Evolutionary conservation across 1,284 basidiomycete species (phyloP).

Genomic region (Microbotryomycetes sp.): DNA sequence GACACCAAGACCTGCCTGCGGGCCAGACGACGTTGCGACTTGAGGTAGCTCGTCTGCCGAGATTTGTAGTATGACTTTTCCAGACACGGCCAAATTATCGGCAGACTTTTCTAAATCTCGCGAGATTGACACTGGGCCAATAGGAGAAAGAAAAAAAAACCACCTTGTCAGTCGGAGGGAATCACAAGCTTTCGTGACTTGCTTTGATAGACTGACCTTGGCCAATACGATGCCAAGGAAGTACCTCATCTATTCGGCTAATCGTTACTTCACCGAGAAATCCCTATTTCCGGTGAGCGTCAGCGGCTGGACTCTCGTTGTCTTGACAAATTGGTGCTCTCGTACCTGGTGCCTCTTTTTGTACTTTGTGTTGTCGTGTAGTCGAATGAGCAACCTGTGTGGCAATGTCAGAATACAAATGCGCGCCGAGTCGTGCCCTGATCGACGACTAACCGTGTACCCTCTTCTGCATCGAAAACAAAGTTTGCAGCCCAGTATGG

Average conservation of each 20-base stretch:
- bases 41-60: conserved; percentile 58
- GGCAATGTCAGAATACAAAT: conserved; percentile 42
- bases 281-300: conserved; percentile 52
- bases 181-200: too few species aligned
- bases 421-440: too few species aligned
- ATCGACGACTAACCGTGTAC: conserved; percentile 5
- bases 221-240: conserved; percentile 75
- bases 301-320: background rate
- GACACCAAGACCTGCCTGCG: background rate
- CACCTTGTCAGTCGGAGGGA: too few species aligned
- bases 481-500: conserved; percentile 91
- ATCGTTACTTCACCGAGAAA: conserved; percentile 84
- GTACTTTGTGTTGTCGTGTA: conserved; percentile 94
- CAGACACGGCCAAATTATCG: conserved; percentile 77
- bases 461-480: conserved; percentile 75
- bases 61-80: conserved; percentile 71
- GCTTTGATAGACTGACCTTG: conserved; percentile 68
- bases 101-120: conserved; percentile 76
- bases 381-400: conserved; percentile 82
- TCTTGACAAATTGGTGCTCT: background rate
- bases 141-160: too few species aligned
- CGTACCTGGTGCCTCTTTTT: conserved; percentile 64
- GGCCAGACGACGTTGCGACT: conserved; percentile 14
- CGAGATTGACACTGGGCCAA: conserved; percentile 48
- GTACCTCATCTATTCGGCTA: conserved; percentile 72